Percentiles rank a stretch among this genome's conserved stretches.
phyloP scores from a whole-genome alignment of 2,329 filamentous ascomycete species.

The Xylariaceae sp. region DNA sequence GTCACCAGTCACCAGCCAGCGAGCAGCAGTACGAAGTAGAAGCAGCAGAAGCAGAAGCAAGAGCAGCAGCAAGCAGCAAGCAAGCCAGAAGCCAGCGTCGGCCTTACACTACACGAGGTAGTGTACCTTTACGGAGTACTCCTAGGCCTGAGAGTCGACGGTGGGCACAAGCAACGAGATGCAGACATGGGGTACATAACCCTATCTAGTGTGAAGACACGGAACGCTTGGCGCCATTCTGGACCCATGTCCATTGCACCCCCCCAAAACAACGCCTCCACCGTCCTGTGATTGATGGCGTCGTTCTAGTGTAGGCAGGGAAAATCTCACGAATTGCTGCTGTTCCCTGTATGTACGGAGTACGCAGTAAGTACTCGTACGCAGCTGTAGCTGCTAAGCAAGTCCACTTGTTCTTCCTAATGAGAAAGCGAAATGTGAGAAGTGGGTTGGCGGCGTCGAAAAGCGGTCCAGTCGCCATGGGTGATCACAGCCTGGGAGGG shows the following conservation, averaged over 20 bases:
- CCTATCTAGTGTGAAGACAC: neutral
- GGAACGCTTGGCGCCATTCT: conserved; percentile 27
- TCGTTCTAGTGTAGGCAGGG: conserved; percentile 14
- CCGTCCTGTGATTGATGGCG: conserved; percentile 26
- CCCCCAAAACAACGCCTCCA: conserved; percentile 20
- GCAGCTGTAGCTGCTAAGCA: neutral
- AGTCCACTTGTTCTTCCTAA: neutral
- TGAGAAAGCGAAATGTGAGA: too few relatives aligned
- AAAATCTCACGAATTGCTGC: too few relatives aligned
- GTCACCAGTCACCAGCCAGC: neutral
- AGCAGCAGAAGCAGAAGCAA: too few relatives aligned
- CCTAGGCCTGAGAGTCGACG: neutral
- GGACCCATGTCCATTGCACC: conserved; percentile 23
- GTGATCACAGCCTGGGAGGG: neutral
- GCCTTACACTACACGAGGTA: neutral
- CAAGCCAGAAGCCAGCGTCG: neutral
- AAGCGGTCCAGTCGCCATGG: neutral
- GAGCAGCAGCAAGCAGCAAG: neutral
- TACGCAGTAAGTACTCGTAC: too few relatives aligned
- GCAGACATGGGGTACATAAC: conserved; percentile 23
- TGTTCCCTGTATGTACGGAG: too few relatives aligned
- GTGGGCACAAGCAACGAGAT: conserved; percentile 13
- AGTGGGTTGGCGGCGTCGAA: neutral
- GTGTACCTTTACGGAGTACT: neutral
- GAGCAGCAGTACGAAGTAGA: too few relatives aligned